A percentile compares a stretch with the other conserved stretches of the same genome.
Evolutionary conservation across 768 basidiomycete species (phyloP).

Genomic region (Panaeolus papilionaceus): DNA sequence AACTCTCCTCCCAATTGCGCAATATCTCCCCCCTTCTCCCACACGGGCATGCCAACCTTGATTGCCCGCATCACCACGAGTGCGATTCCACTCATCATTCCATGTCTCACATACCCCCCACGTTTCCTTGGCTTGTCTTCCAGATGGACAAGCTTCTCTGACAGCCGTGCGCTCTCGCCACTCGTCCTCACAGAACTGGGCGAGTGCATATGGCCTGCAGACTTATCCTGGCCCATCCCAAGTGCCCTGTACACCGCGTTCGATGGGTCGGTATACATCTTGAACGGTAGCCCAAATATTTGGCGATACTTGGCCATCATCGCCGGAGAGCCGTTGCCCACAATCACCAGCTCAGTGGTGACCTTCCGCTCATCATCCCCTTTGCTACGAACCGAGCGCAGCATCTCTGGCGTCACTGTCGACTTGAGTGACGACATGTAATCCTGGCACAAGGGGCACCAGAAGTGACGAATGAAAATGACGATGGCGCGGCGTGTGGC

Average conservation of each 20-base stretch:
- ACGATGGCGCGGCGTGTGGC: constrained; percentile 63
- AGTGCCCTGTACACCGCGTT: constrained; percentile 72
- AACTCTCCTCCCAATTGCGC: constrained; percentile 92
- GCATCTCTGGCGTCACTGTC: constrained; percentile 50
- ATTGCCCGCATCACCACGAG: constrained; percentile 76
- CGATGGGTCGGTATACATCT: constrained; percentile 82
- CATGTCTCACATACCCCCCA: constrained; percentile 69
- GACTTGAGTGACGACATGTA: constrained; percentile 74
- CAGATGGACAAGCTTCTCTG: constrained; percentile 19
- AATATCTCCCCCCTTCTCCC: constrained; percentile 80
- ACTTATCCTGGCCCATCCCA: constrained; percentile 61
- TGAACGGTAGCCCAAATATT: constrained; percentile 75
- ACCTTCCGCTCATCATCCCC: constrained; percentile 20
- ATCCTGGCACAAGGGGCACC: constrained; percentile 88
- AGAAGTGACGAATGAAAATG: constrained; percentile 89
- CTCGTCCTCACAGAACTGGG: background rate
- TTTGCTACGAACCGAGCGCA: constrained; percentile 31
- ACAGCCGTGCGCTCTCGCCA: constrained; percentile 9
- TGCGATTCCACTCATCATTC: constrained; percentile 70
- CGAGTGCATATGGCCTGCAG: background rate
- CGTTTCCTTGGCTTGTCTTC: constrained; percentile 19
- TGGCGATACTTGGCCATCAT: constrained; percentile 82
- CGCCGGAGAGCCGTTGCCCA: constrained; percentile 79
- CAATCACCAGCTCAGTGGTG: constrained; percentile 69
- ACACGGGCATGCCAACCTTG: constrained; percentile 79